Base-by-base conservation (phyloP, 352 stramenopile species). In the Globisporangium middletonii region DNA sequence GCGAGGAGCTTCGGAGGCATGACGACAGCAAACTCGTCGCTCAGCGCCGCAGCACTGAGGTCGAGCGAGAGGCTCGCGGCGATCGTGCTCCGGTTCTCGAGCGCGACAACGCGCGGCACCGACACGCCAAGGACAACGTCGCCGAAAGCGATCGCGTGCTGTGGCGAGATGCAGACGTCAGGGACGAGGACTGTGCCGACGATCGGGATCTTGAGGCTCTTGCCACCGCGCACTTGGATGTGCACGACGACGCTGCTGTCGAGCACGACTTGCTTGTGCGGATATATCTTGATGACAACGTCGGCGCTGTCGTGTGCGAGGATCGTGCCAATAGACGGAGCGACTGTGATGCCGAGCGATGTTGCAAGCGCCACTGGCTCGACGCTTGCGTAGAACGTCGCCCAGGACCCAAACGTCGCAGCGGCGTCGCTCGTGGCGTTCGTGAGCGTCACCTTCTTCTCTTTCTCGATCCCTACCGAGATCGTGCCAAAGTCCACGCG, bases 51-150 rank as follows among this genome's bases (percentile, higher is more conserved):
- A 1, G 66, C 71, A 4, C 46, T 57, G 9, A 98, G 61, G 57
- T 97, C 83, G 2, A 97, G 63, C 1, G 83, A n/a, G 4, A 97
- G 66, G 18, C 68, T 79, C 0, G 91, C 86, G 0, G 83, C 19
- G n/a, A 97, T 96, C 11, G 62, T 60, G 26, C 80, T 89, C 33
- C 73, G 68, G 60, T 98, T 98, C 33, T 82, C 72, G 2, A 98
- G 42, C 0, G 81, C 79, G 1, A 98, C 44, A 0, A 80, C 56
- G 0, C 73, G 72, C 6, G 77, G 76, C 0, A 89, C 75, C 0
- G 71, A 80, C 3, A 88, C 83, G 4, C 89, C 91, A 11, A 97
- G 62, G 8, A 93, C 79, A 6, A 96, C 79, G 26, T 83, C 73
- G 19, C 79, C 88, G 61, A 96, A 97, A n/a, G 87, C 79, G 33